phyloP scores from a whole-genome alignment of 2,329 filamentous ascomycete genomes.

The Penicillium sp. region DNA sequence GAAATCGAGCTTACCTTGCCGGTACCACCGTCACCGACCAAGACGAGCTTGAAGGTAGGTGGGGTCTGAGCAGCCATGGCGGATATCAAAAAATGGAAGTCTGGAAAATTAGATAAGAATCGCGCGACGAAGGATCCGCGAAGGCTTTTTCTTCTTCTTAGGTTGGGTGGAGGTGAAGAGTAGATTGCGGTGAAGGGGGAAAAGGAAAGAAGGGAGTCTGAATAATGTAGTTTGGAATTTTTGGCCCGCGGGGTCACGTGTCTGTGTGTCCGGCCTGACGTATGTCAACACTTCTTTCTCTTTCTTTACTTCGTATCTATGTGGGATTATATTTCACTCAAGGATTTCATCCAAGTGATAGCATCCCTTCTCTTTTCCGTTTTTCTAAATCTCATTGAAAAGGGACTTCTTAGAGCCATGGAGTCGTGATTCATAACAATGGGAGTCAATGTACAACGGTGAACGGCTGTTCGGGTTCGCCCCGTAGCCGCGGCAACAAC shows the following conservation, averaged over 20 bases:
- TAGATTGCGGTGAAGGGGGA: conserved; percentile 25
- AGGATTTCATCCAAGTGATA: background rate
- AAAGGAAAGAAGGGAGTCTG: conserved; percentile 22
- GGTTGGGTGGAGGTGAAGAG: conserved; percentile 16
- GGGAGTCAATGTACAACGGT: conserved; percentile 4
- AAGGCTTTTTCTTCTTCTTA: background rate
- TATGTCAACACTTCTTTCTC: conserved; percentile 10
- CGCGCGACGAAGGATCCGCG: conserved; percentile 16
- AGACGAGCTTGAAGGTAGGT: conserved; percentile 98
- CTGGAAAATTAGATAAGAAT: conserved; percentile 12
- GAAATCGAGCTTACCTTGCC: conserved; percentile 71
- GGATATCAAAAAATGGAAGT: conserved; percentile 18
- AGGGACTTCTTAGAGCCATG: background rate
- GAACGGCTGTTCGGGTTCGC: background rate
- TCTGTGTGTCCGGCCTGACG: conserved; percentile 22
- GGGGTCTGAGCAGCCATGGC: conserved; percentile 58
- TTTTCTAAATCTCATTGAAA: background rate
- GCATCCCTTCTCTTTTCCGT: too few species aligned
- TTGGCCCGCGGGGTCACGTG: conserved; percentile 25
- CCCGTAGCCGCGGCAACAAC: conserved; percentile 10
- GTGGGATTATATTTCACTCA: background rate
- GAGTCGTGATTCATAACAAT: conserved; percentile 12
- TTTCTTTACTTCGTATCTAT: too few species aligned
- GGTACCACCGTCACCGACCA: conserved; percentile 98
- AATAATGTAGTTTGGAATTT: conserved; percentile 32